Conservation (phyloP, 2,329 filamentous ascomycete genomes). For the Cadophora gregata region DNA sequence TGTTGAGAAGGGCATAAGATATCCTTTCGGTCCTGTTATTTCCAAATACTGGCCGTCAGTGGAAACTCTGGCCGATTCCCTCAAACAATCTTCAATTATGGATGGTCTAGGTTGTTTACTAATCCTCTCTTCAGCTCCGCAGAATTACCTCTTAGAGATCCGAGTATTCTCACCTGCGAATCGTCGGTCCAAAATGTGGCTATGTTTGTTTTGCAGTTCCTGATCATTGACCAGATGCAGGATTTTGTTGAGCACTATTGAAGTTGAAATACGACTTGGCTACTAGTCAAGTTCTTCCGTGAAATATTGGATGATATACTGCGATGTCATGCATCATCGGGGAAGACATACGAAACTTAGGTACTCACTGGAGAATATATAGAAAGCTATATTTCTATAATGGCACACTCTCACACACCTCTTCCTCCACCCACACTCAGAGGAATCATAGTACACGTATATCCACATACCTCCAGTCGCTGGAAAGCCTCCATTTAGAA, state of each 20-base stretch:
- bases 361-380: background rate
- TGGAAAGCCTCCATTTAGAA: background rate
- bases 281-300: background rate
- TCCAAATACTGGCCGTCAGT: background rate
- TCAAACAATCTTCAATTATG: background rate
- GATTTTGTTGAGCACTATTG: slow-evolving; percentile 4
- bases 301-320: background rate
- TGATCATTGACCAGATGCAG: slow-evolving; percentile 3
- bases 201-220: slow-evolving; percentile 6
- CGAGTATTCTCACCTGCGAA: slow-evolving; percentile 1
- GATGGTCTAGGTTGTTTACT: background rate
- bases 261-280: background rate
- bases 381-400: background rate
- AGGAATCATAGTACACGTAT: slow-evolving; percentile 2
- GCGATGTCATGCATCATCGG: background rate
- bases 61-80: slow-evolving; percentile 1
- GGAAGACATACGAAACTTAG: slow-evolving; percentile 6
- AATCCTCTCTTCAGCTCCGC: slow-evolving; percentile 8
- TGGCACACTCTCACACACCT: slow-evolving; percentile 1
- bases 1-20: background rate
- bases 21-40: background rate
- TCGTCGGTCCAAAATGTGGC: background rate
- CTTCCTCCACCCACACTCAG: slow-evolving; percentile 8
- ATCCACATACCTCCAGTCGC: background rate
- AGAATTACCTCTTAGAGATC: background rate